A percentile compares a stretch with the other conserved stretches of the same genome.
Evolutionary conservation across 805 yeast species (phyloP).

Genomic region (Kuraishia piskuri): DNA sequence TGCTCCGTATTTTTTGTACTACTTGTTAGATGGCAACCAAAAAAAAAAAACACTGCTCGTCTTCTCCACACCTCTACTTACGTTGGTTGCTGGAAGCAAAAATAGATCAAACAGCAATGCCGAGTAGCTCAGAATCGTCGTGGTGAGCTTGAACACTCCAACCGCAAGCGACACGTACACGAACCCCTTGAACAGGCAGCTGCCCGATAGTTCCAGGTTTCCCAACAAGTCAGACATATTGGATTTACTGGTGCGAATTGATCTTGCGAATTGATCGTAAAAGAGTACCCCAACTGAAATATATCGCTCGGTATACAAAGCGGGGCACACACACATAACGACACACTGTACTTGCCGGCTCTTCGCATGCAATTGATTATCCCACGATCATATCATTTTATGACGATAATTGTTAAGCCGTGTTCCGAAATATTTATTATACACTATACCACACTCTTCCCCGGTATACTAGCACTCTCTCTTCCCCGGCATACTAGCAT

Average conservation of each 20-base stretch:
- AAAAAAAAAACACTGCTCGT: not conserved
- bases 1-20: constrained; percentile 68
- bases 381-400: no score
- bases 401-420: no score
- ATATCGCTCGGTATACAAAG: constrained; percentile 1
- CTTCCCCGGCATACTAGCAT: not conserved
- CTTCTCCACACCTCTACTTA: constrained; percentile 6
- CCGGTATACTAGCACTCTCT: not conserved
- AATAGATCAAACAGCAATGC: constrained; percentile 56
- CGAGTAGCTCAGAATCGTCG: constrained; percentile 36
- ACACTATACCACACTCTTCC: not conserved
- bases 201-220: not conserved
- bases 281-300: not conserved
- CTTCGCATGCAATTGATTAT: no score
- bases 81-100: constrained; percentile 49
- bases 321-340: not conserved
- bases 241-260: not conserved
- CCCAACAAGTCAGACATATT: not conserved
- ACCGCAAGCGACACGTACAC: constrained; percentile 38
- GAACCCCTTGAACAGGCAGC: constrained; percentile 5
- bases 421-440: no score
- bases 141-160: constrained; percentile 56
- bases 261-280: not conserved
- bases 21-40: not conserved
- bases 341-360: no score